Conservation (phyloP, 805 yeast species). For the Wickerhamiella sorbophila region DNA sequence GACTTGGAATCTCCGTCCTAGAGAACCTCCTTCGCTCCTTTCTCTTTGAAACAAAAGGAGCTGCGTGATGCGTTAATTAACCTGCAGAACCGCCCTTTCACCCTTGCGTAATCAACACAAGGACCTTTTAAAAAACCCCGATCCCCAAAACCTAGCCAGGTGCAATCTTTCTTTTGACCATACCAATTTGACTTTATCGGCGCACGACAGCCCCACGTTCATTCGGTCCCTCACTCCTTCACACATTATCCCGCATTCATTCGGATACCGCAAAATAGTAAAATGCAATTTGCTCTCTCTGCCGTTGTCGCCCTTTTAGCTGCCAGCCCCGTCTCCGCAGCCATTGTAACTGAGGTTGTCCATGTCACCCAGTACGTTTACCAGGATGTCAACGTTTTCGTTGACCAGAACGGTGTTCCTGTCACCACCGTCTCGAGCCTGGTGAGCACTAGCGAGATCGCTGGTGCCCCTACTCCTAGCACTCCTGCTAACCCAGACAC, state of each 20-base stretch:
- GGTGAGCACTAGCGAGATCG: slow-evolving; percentile 3
- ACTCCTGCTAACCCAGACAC: neutral
- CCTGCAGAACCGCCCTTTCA: neutral
- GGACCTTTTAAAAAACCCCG: too few relatives aligned
- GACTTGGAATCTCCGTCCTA: too few relatives aligned
- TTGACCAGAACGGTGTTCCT: slow-evolving; percentile 15
- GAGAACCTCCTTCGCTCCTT: neutral
- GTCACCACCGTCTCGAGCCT: slow-evolving; percentile 11
- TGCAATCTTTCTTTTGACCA: too few relatives aligned
- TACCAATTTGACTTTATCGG: too few relatives aligned
- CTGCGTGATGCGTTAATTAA: neutral
- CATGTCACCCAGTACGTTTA: slow-evolving; percentile 16
- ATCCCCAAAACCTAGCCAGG: too few relatives aligned
- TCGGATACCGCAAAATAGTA: neutral
- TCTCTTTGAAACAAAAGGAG: neutral
- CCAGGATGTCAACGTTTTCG: slow-evolving; percentile 16
- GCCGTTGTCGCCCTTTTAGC: slow-evolving; percentile 3
- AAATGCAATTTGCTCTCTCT: slow-evolving; percentile 2
- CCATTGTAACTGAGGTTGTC: slow-evolving; percentile 15
- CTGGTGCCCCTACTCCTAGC: neutral
- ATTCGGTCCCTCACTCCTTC: neutral
- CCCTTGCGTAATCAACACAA: too few relatives aligned
- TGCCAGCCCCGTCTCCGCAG: slow-evolving; percentile 10
- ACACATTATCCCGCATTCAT: neutral
- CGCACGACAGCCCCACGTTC: neutral